These are phyloP conservation scores for Podospora fimiseda DNA, from an alignment of 495 filamentous ascomycete species.

Conservation along the genomic window DNA sequence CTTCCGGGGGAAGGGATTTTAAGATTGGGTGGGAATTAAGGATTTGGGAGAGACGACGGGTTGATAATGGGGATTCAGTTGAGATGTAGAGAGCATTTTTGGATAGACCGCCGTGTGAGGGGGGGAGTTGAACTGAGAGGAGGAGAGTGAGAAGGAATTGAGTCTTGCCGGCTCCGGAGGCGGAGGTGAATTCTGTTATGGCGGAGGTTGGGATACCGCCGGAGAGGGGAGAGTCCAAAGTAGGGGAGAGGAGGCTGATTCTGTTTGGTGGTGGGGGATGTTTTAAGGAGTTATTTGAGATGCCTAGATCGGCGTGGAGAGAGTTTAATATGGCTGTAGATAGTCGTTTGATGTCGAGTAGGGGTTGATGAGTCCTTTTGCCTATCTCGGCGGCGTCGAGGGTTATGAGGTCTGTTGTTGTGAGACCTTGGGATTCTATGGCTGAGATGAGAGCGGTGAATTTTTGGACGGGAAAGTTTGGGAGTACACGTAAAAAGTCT, in stretches of 20 bases:
- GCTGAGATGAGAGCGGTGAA: conserved; percentile 71
- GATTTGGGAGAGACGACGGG: conserved; percentile 71
- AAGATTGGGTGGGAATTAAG: conserved; percentile 61
- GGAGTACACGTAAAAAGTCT: conserved; percentile 79
- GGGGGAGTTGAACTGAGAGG: conserved; percentile 71
- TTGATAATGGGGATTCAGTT: conserved; percentile 83
- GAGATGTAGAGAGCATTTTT: conserved; percentile 81
- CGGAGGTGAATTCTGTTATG: conserved; percentile 86
- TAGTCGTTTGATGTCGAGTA: conserved; percentile 70
- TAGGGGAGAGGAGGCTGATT: conserved; percentile 75
- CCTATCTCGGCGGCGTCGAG: conserved; percentile 78
- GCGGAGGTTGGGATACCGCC: conserved; percentile 82
- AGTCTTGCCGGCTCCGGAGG: conserved; percentile 94
- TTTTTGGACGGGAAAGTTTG: conserved; percentile 62
- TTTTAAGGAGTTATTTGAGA: conserved; percentile 14
- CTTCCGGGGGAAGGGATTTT: conserved; percentile 33
- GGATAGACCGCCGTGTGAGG: conserved; percentile 57
- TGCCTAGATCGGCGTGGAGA: conserved; percentile 59
- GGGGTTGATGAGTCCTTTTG: conserved; percentile 74
- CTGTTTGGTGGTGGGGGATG: conserved; percentile 5
- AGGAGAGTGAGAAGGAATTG: conserved; percentile 84
- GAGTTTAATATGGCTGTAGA: conserved; percentile 55
- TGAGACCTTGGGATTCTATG: conserved; percentile 67
- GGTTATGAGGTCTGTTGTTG: conserved; percentile 77
- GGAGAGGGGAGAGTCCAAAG: conserved; percentile 65